Percentiles rank a stretch among this genome's conserved stretches.
Conservation (phyloP, 257 asterid species). For the Eucommia ulmoides region DNA sequence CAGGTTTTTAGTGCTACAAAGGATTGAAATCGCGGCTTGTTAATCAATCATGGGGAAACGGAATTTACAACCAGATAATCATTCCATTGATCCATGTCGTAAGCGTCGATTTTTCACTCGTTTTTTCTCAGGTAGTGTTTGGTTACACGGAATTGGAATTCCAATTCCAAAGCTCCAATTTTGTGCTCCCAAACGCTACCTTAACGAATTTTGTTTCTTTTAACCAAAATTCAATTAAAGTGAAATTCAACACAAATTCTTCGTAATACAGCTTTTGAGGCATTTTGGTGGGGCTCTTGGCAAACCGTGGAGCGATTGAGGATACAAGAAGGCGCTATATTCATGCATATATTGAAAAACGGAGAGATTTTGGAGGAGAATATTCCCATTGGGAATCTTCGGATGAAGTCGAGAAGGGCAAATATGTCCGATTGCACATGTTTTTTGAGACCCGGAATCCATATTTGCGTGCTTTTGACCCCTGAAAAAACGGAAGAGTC, state of each 20-base stretch:
- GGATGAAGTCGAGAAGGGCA: constrained; percentile 77
- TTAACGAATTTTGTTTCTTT: too few relatives aligned
- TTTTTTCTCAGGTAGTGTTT: not conserved
- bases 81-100: not conserved
- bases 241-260: too few relatives aligned
- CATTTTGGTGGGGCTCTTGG: constrained; percentile 63
- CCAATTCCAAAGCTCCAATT: too few relatives aligned
- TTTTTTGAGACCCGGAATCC: constrained; percentile 74
- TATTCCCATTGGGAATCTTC: constrained; percentile 49
- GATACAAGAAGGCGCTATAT: constrained; percentile 36
- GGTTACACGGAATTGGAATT: too few relatives aligned
- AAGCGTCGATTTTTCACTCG: not conserved
- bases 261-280: constrained; percentile 96
- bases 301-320: constrained; percentile 52
- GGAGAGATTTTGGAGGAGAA: constrained; percentile 43
- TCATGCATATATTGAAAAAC: constrained; percentile 24
- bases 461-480: constrained; percentile 43
- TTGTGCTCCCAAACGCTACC: too few relatives aligned
- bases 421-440: constrained; percentile 51
- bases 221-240: too few relatives aligned
- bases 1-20: too few relatives aligned
- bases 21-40: too few relatives aligned
- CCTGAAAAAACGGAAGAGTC: constrained; percentile 23
- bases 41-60: not conserved
- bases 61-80: not conserved